Evolutionary conservation across 163 green algal genomes (phyloP).

Genomic region (Scenedesmus sp.): DNA sequence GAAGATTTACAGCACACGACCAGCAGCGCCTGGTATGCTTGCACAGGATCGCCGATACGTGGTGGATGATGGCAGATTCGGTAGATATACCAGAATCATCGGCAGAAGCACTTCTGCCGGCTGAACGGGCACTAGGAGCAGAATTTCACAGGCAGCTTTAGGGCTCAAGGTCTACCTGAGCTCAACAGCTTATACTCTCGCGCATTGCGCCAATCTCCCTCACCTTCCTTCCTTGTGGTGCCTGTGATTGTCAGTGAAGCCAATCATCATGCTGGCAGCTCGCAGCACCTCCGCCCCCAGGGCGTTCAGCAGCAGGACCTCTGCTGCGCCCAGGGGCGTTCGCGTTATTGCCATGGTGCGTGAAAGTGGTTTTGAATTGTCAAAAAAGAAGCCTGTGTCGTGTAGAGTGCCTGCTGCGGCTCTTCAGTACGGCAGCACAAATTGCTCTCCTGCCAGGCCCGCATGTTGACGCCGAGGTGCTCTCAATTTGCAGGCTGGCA

Average conservation of each 20-base stretch:
- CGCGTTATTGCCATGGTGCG: conserved; percentile 50
- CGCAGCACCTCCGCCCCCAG: conserved; percentile 27
- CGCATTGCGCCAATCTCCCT: not conserved
- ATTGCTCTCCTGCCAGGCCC: not conserved
- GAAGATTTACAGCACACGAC: not conserved
- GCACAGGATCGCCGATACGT: not conserved
- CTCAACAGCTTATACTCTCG: not conserved
- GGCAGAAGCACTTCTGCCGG: not conserved
- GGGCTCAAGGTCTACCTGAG: not conserved
- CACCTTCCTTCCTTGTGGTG: not conserved
- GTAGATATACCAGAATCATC: not conserved
- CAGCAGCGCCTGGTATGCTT: not conserved
- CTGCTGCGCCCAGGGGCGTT: conserved; percentile 29
- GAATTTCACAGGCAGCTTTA: not conserved
- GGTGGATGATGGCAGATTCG: not conserved
- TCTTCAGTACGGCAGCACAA: not conserved
- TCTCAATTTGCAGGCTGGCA: conserved; percentile 39
- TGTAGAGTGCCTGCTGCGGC: not conserved
- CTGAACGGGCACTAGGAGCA: not conserved
- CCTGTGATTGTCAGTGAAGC: not conserved
- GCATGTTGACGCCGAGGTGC: too few relatives aligned
- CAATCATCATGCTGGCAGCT: conserved; percentile 12
- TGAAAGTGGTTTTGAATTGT: not conserved
- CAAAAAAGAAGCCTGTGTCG: not conserved
- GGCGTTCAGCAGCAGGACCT: conserved; percentile 40